These are phyloP conservation scores for Yamadazyma atmosphaerica DNA, from an alignment of 1,139 yeast species.

Conservation along the genomic window DNA sequence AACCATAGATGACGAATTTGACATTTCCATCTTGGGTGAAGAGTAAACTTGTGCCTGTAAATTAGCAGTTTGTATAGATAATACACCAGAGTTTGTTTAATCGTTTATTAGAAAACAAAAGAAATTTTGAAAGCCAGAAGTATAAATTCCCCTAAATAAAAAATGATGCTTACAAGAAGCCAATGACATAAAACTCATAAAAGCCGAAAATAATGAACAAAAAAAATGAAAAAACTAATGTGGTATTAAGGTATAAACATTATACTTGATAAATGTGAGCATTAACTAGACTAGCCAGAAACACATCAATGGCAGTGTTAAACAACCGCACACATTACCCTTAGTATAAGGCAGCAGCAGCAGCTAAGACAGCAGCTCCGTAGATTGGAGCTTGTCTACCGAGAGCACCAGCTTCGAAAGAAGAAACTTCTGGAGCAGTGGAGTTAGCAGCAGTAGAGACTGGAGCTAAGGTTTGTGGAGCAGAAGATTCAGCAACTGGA, in stretches of 20 bases:
- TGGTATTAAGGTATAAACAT: constrained; percentile 2
- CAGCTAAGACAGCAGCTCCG: constrained; percentile 19
- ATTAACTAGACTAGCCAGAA: too few relatives aligned
- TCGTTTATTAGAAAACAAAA: too few relatives aligned
- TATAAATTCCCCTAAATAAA: constrained; percentile 9
- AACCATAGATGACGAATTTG: constrained; percentile 1
- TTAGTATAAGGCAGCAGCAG: constrained; percentile 20
- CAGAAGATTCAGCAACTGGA: constrained; percentile 7
- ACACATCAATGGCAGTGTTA: background rate
- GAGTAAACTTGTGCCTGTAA: background rate
- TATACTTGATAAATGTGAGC: constrained; percentile 3
- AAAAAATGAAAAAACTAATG: background rate
- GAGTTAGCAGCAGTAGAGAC: constrained; percentile 15
- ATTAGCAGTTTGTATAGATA: too few relatives aligned
- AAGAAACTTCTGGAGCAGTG: constrained; percentile 21
- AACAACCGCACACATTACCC: constrained; percentile 3
- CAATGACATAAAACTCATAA: constrained; percentile 5
- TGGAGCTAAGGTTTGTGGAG: constrained; percentile 12
- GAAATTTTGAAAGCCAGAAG: constrained; percentile 14
- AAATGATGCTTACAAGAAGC: constrained; percentile 5
- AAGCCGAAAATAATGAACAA: background rate
- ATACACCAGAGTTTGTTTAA: too few relatives aligned
- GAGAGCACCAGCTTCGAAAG: constrained; percentile 22
- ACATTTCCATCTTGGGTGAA: background rate
- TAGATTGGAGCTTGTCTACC: constrained; percentile 15